These are phyloP conservation scores for Wallacemonas rigidus DNA, from an alignment of 208 protist species.

Conservation along the genomic window DNA sequence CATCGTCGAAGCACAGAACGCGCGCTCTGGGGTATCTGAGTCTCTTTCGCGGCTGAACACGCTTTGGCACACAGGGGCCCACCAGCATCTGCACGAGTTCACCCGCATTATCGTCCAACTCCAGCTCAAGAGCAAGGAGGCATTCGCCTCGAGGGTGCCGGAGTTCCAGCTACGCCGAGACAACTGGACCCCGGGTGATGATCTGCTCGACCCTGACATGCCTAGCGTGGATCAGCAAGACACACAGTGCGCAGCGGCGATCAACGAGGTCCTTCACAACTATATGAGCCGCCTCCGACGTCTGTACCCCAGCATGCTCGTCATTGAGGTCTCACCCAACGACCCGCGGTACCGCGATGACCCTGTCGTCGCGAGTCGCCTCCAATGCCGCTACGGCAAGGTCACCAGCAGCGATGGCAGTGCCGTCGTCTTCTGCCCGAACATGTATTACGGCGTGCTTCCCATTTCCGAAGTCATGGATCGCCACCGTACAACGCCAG, in stretches of 20 bases:
- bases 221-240: constrained; percentile 38
- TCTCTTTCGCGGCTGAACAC: constrained; percentile 59
- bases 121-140: constrained; percentile 78
- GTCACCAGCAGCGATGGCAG: constrained; percentile 41
- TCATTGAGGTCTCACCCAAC: constrained; percentile 79
- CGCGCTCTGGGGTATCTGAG: constrained; percentile 61
- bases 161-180: constrained; percentile 75
- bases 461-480: constrained; percentile 55
- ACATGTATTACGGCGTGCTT: constrained; percentile 73
- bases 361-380: constrained; percentile 65
- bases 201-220: constrained; percentile 68
- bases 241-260: constrained; percentile 29
- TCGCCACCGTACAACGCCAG: constrained; percentile 21
- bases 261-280: constrained; percentile 58
- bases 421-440: constrained; percentile 55
- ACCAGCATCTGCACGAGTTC: constrained; percentile 52
- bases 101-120: constrained; percentile 68
- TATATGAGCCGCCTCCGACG: constrained; percentile 68
- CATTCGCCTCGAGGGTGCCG: constrained; percentile 80
- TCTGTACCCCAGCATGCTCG: constrained; percentile 60
- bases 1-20: constrained; percentile 81
- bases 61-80: constrained; percentile 43
- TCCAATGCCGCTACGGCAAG: constrained; percentile 87
- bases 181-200: constrained; percentile 60
- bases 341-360: constrained; percentile 52